Conservation (phyloP, 305 asterid species). For the Euphrasia arctica region DNA sequence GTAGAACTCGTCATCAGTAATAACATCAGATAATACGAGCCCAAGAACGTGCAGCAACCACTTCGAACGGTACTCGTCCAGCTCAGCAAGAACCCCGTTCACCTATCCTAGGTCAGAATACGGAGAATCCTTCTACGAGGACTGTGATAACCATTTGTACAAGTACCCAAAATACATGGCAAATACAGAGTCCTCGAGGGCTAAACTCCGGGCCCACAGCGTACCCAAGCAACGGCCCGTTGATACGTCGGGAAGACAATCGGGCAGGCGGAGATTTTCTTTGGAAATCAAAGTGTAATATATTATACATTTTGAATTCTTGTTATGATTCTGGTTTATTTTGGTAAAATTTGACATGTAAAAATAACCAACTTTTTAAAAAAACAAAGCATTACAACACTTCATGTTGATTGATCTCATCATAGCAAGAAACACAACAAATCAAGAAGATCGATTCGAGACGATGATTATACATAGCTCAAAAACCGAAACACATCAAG, state of each 20-base stretch:
- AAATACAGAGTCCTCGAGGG: conserved; percentile 74
- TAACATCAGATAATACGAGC: conserved; percentile 39
- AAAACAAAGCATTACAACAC: not conserved
- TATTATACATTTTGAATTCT: too few relatives aligned
- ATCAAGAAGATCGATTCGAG: too few relatives aligned
- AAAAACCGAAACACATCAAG: conserved; percentile 4
- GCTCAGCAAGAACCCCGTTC: conserved; percentile 29
- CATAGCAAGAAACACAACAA: too few relatives aligned
- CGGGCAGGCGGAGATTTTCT: conserved; percentile 58
- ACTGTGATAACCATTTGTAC: conserved; percentile 31
- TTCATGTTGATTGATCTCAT: too few relatives aligned
- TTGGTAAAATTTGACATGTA: too few relatives aligned
- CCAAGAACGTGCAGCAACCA: conserved; percentile 61
- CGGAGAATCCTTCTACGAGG: conserved; percentile 46
- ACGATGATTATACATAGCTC: too few relatives aligned
- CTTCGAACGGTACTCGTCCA: conserved; percentile 48
- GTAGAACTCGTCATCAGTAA: conserved; percentile 28
- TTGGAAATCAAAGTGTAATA: conserved; percentile 51
- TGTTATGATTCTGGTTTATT: too few relatives aligned
- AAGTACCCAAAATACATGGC: conserved; percentile 66
- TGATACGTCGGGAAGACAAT: conserved; percentile 62
- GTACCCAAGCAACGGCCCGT: conserved; percentile 80
- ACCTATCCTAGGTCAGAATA: conserved; percentile 45
- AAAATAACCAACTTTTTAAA: too few relatives aligned
- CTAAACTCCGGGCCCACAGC: conserved; percentile 83